Percentiles rank a stretch among this genome's conserved stretches.
phyloP scores from a whole-genome alignment of 116 monocot genomes.

The Thalassia testudinum region DNA sequence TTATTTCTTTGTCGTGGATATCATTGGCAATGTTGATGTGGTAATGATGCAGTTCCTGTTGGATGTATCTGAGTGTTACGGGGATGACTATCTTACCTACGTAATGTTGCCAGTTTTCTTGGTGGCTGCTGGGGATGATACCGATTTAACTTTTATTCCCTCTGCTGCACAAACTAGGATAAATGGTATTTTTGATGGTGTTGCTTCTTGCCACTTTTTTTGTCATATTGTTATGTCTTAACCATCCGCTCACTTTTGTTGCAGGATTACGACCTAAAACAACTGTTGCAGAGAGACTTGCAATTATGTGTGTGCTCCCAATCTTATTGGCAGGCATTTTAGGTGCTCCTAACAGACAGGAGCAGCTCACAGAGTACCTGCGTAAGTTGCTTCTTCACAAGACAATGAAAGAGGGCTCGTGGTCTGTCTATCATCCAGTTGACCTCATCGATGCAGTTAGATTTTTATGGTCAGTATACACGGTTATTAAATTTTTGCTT shows the following conservation, averaged over 20 bases:
- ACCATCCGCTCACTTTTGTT: slow-evolving; percentile 6
- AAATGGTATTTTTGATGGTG: slow-evolving; percentile 33
- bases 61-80: slow-evolving; percentile 45
- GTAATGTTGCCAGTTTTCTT: slow-evolving; percentile 92
- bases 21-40: no score
- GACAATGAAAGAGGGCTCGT: slow-evolving; percentile 34
- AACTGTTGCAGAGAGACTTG: slow-evolving; percentile 53
- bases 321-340: slow-evolving; percentile 75
- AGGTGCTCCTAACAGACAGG: slow-evolving; percentile 39
- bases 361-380: slow-evolving; percentile 62
- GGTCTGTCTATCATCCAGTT: slow-evolving; percentile 27
- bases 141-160: slow-evolving; percentile 79
- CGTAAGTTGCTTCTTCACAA: slow-evolving; percentile 64
- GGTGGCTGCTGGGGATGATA: slow-evolving; percentile 80
- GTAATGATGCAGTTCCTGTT: slow-evolving; percentile 60
- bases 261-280: slow-evolving; percentile 84
- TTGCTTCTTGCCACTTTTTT: neutral
- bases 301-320: slow-evolving; percentile 83
- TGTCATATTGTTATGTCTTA: neutral
- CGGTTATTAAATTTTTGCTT: neutral
- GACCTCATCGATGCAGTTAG: slow-evolving; percentile 82
- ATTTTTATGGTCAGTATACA: slow-evolving; percentile 66
- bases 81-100: slow-evolving; percentile 59
- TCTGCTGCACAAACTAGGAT: slow-evolving; percentile 39
- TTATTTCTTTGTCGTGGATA: neutral